These are phyloP conservation scores for Mucor lusitanicus DNA, from an alignment of 371 early-diverging fungal species.

Conservation along the genomic window DNA sequence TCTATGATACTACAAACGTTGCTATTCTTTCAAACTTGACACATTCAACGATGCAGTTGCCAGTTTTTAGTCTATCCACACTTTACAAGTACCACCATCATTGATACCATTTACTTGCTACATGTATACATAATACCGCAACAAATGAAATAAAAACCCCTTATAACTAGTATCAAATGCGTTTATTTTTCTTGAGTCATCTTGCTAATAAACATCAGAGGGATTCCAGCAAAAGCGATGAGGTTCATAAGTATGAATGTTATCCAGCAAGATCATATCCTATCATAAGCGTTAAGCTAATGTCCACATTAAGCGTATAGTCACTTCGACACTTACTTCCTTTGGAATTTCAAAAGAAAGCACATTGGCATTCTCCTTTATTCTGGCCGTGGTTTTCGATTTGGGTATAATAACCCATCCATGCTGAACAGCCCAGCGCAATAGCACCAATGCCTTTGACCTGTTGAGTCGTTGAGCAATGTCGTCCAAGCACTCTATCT, in stretches of 20 bases:
- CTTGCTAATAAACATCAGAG: neutral
- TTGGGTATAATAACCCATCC: slow-evolving; percentile 69
- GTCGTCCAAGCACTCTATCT: slow-evolving; percentile 22
- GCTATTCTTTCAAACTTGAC: too few relatives aligned
- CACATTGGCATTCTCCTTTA: slow-evolving; percentile 58
- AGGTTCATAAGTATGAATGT: slow-evolving; percentile 32
- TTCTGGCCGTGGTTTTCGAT: slow-evolving; percentile 49
- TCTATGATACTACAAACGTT: too few relatives aligned
- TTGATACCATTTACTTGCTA: too few relatives aligned
- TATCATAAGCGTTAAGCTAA: slow-evolving; percentile 5
- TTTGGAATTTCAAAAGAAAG: slow-evolving; percentile 46
- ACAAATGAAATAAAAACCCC: too few relatives aligned
- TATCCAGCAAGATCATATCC: slow-evolving; percentile 63
- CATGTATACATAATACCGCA: too few relatives aligned
- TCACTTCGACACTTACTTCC: slow-evolving; percentile 38
- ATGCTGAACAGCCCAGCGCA: slow-evolving; percentile 81
- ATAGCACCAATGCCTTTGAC: slow-evolving; percentile 68
- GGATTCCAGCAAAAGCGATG: slow-evolving; percentile 81
- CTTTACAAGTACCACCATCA: too few relatives aligned
- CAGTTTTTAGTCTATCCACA: too few relatives aligned
- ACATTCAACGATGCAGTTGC: too few relatives aligned
- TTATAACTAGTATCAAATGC: too few relatives aligned
- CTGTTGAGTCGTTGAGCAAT: slow-evolving; percentile 39
- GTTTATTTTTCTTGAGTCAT: too few relatives aligned
- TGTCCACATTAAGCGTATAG: neutral